Evolutionary conservation across 768 basidiomycete species (phyloP), one percentile per base, ranked within the genome.

Genomic region (Rhodocollybia butyracea): DNA sequence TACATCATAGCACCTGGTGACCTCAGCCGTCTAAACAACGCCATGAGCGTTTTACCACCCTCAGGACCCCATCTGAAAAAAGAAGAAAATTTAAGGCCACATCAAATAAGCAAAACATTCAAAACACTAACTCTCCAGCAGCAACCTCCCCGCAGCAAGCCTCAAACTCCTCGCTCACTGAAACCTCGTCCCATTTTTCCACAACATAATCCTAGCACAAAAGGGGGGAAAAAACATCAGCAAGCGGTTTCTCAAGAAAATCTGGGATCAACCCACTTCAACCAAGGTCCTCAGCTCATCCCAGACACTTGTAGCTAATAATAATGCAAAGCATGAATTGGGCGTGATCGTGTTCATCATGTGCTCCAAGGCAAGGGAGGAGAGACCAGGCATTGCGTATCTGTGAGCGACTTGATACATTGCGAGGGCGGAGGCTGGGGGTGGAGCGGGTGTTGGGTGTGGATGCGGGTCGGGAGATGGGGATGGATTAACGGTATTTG

Each of bases 401-500:
- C 88, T 78, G 70, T 92, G 88, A 3, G 88, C 86, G 11, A 89
- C 76, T 60, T 87, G 86, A 69, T 89, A 92, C 61, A 91, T 79
- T 0, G 84, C 82, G 46, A 92, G 67, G 2, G 89, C 88, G 22
- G 86, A 88, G 12, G 88, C 88, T 15, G 88, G 82, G 3, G 73
- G 68, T 6, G 86, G 86, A 3, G 79, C 60, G 5, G 80, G 72
- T 0, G 83, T 81, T 10, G 89, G 89, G 62, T 91, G 89, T 0
- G 78, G 69, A 66, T 92, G 87, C 3, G 89, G 89, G 62, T 91
- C 89, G 3, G 66, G 70, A 11, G 17, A 64, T 56, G 12, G 70
- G 51, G 1, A 65, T 54, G 15, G 39, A 40, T 5, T 40, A n/a
- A 17, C 21, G n/a, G 39, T 17, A 5, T 40, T 5, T 5, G 39